phyloP scores from a whole-genome alignment of 176 grass and related monocot genomes.

The Rhipidocladum racemiflorum region DNA sequence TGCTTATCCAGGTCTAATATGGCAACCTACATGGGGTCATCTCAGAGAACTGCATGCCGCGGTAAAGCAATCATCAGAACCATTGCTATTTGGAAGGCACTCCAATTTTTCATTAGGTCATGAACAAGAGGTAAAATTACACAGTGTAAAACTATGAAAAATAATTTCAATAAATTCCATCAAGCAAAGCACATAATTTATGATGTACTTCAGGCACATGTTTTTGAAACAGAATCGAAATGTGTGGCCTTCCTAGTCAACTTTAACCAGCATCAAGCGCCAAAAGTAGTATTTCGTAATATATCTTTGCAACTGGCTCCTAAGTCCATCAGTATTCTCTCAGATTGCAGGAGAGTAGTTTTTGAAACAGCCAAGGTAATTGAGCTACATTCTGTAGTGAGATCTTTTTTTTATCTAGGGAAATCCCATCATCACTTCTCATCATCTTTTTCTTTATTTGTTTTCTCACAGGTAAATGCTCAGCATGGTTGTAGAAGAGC shows the following conservation, averaged over 20 bases:
- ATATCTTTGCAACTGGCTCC: conserved; percentile 44
- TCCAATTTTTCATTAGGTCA: conserved; percentile 57
- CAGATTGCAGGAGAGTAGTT: conserved; percentile 51
- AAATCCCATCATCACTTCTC: background rate
- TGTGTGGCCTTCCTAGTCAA: conserved; percentile 90
- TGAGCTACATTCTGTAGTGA: background rate
- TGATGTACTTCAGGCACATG: conserved; percentile 63
- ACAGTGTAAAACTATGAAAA: background rate
- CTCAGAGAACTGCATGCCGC: conserved; percentile 77
- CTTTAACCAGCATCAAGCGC: conserved; percentile 31
- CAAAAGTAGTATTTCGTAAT: conserved; percentile 48
- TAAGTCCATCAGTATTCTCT: conserved; percentile 78
- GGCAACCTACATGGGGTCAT: conserved; percentile 93
- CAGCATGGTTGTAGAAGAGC: conserved; percentile 56
- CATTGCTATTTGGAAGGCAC: conserved; percentile 68
- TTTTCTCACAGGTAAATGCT: conserved; percentile 56
- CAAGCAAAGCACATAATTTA: conserved; percentile 17
- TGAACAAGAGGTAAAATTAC: conserved; percentile 68
- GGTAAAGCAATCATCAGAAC: conserved; percentile 53
- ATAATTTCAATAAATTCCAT: conserved; percentile 10
- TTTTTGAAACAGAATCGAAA: conserved; percentile 64
- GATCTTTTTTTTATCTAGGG: background rate
- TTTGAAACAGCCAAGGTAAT: conserved; percentile 79
- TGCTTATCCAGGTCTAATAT: conserved; percentile 61
- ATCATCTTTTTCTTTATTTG: conserved; percentile 12